Conservation (phyloP, 306 rosid genomes). For the Quercus mongolica region DNA sequence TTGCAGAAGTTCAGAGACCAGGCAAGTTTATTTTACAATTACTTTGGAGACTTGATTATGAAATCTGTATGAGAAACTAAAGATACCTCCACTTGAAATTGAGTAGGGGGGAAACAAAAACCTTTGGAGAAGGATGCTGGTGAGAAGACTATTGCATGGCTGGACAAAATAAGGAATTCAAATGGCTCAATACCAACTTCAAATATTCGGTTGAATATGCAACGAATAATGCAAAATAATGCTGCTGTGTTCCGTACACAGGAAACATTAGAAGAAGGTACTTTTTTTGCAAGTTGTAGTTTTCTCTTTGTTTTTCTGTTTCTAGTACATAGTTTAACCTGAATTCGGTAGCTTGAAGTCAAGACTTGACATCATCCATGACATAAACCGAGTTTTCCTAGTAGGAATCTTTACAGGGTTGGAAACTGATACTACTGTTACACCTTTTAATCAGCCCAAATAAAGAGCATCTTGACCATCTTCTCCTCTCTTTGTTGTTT, state of each 20-base stretch:
- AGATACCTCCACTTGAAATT: slow-evolving; percentile 16
- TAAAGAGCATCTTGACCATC: slow-evolving; percentile 1
- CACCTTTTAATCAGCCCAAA: neutral
- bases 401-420: neutral
- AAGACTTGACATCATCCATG: neutral
- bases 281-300: neutral
- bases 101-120: slow-evolving; percentile 74
- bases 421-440: neutral
- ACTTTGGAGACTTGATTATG: neutral
- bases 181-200: slow-evolving; percentile 86
- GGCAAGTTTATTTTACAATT: slow-evolving; percentile 39
- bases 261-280: slow-evolving; percentile 93
- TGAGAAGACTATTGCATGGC: slow-evolving; percentile 90
- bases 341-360: neutral
- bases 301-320: neutral
- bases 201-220: slow-evolving; percentile 85
- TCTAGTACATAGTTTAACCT: neutral
- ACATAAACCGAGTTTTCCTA: neutral
- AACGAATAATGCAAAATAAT: slow-evolving; percentile 89
- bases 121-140: slow-evolving; percentile 92
- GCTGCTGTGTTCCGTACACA: slow-evolving; percentile 99
- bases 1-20: slow-evolving; percentile 74
- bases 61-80: neutral
- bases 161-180: slow-evolving; percentile 85
- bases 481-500: slow-evolving; percentile 1